These are phyloP conservation scores for Russula foetens DNA, from an alignment of 768 basidiomycete genomes.

Conservation along the genomic window DNA sequence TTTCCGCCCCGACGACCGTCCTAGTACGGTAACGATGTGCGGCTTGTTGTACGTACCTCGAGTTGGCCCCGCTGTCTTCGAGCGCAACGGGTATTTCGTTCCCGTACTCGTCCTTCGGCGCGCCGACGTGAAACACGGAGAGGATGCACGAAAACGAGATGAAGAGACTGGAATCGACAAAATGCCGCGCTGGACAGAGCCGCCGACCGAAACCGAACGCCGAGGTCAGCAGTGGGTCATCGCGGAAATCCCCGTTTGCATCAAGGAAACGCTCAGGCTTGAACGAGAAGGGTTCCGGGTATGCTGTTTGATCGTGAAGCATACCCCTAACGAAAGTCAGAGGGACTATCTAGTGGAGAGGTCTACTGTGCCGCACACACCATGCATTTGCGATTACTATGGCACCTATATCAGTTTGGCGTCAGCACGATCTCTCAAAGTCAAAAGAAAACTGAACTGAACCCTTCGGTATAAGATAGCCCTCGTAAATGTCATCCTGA, in stretches of 20 bases:
- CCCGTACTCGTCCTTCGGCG: neutral
- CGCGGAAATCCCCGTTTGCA: conserved; percentile 24
- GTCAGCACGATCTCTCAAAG: neutral
- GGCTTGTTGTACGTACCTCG: neutral
- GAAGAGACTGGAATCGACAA: conserved; percentile 18
- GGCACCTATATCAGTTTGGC: neutral
- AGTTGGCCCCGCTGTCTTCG: neutral
- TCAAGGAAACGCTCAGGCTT: conserved; percentile 21
- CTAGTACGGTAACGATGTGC: neutral
- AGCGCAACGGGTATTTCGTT: neutral
- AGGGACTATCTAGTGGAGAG: neutral
- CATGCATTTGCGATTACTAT: conserved; percentile 6
- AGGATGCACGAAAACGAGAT: conserved; percentile 5
- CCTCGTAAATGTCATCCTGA: conserved; percentile 50
- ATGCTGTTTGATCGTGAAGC: conserved; percentile 17
- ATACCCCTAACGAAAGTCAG: conserved; percentile 5
- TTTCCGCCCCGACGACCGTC: neutral
- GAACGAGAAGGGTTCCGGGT: conserved; percentile 22
- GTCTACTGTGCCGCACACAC: neutral
- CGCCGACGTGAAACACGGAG: neutral
- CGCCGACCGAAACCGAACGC: conserved; percentile 22
- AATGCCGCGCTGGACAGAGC: conserved; percentile 19
- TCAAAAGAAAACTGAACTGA: neutral
- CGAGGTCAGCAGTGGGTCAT: conserved; percentile 22
- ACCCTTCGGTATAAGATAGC: conserved; percentile 51